phyloP scores from a whole-genome alignment of 73 alveolate species.

The Paraurostyla sp. region DNA sequence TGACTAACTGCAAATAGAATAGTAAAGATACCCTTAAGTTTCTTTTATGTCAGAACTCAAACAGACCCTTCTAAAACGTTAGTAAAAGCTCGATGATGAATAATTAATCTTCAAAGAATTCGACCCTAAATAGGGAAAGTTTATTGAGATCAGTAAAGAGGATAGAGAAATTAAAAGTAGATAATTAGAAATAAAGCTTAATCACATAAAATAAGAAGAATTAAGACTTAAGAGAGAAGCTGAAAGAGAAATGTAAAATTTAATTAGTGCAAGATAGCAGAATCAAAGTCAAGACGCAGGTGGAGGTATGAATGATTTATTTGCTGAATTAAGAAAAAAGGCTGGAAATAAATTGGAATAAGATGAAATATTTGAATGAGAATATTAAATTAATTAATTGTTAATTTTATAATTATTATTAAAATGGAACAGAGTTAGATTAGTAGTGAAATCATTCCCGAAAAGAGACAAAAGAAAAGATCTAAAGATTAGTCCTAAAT shows the following conservation, averaged over 20 bases:
- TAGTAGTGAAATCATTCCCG: too few relatives aligned
- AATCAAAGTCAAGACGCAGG: background rate
- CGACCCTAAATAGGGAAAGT: background rate
- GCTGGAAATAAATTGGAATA: background rate
- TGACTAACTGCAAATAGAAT: background rate
- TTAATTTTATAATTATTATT: background rate
- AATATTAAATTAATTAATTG: background rate
- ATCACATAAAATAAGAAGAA: slow-evolving; percentile 2
- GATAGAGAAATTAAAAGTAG: background rate
- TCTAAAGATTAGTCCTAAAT: too few relatives aligned
- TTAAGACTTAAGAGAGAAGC: background rate
- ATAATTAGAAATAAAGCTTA: background rate
- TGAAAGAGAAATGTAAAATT: background rate
- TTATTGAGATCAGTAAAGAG: background rate
- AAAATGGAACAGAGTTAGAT: too few relatives aligned
- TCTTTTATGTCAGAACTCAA: background rate
- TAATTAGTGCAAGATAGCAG: background rate
- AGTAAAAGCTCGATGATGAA: background rate
- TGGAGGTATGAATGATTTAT: slow-evolving; percentile 20
- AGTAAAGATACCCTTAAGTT: background rate
- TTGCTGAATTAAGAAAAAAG: slow-evolving; percentile 27
- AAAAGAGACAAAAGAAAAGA: too few relatives aligned
- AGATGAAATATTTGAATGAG: slow-evolving; percentile 39
- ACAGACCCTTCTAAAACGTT: background rate
- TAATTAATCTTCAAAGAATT: slow-evolving; percentile 4